These are phyloP conservation scores for Pyricularia sp. DNA, from an alignment of 2,329 filamentous ascomycete species.

Conservation along the genomic window DNA sequence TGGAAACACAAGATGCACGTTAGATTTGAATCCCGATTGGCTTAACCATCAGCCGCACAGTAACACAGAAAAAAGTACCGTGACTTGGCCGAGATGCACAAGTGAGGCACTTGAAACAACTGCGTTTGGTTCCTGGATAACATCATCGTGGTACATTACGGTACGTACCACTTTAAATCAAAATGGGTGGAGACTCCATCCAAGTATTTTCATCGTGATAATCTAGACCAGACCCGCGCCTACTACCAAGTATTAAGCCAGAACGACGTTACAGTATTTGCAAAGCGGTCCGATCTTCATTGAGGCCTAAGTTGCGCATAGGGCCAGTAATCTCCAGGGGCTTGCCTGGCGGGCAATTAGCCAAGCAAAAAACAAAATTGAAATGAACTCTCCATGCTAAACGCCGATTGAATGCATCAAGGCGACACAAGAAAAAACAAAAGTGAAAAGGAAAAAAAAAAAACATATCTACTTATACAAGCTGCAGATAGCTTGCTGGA, in stretches of 20 bases:
- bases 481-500: conserved; percentile 85
- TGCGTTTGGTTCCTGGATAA: background rate
- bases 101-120: background rate
- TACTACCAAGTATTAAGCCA: background rate
- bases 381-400: background rate
- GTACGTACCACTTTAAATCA: background rate
- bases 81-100: background rate
- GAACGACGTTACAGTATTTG: background rate
- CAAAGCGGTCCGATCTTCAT: background rate
- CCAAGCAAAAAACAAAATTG: background rate
- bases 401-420: background rate
- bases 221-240: background rate
- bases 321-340: background rate
- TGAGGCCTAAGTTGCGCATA: background rate
- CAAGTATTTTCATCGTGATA: background rate
- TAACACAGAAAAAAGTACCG: background rate
- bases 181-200: background rate
- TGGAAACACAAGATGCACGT: background rate
- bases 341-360: background rate
- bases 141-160: too few species aligned
- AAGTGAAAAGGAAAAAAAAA: background rate
- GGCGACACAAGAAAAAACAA: background rate
- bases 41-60: background rate
- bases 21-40: background rate
- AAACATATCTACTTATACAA: conserved; percentile 37